Conservation (phyloP, 495 filamentous ascomycete genomes). For the Astrothelium macrocarpum region DNA sequence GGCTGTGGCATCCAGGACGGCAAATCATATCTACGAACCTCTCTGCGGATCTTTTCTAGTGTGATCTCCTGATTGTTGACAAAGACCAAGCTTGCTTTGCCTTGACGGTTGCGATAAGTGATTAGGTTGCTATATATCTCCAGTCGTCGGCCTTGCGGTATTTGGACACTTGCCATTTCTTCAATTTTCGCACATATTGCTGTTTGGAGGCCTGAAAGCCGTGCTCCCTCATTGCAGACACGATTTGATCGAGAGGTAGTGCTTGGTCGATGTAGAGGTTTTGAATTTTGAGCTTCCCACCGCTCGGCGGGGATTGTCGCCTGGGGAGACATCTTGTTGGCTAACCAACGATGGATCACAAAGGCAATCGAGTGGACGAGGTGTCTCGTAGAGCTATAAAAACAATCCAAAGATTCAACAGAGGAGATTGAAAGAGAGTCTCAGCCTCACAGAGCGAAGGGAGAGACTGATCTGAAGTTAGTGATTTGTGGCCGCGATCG, state of each 20-base stretch:
- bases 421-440: not conserved
- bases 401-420: not conserved
- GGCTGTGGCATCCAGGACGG: not conserved
- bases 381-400: not conserved
- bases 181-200: slow-evolving; percentile 1
- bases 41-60: not conserved
- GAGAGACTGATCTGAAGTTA: not conserved
- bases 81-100: not conserved
- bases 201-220: not conserved
- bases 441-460: not conserved
- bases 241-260: not conserved
- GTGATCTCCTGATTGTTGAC: not conserved
- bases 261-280: not conserved
- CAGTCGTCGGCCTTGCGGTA: not conserved
- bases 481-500: not conserved
- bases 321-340: not conserved
- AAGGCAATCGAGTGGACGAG: not conserved
- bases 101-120: not conserved
- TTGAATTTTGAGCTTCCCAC: not conserved
- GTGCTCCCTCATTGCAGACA: not conserved
- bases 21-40: not conserved
- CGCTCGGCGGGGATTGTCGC: not conserved
- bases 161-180: not conserved
- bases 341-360: not conserved
- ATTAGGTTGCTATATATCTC: not conserved